A percentile compares a stretch with the other conserved stretches of the same genome.
Evolutionary conservation across 2,329 filamentous ascomycete genomes (phyloP).

Genomic region (Falciphora oryzae): DNA sequence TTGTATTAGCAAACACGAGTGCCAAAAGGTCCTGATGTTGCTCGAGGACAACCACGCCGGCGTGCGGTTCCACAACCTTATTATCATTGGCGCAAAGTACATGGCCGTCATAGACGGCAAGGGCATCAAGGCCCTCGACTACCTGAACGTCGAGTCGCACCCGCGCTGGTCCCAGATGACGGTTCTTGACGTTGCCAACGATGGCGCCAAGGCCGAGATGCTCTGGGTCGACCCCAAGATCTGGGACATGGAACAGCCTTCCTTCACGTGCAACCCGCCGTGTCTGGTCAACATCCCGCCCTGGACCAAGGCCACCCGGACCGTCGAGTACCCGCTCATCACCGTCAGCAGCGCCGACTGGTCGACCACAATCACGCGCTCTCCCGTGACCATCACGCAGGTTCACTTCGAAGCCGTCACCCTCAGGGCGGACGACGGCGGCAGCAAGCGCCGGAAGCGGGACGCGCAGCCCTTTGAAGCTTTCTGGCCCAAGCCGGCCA

Average conservation of each 20-base stretch:
- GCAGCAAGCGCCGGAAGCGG: slow-evolving; percentile 11
- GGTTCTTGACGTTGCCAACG: slow-evolving; percentile 13
- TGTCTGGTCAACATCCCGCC: slow-evolving; percentile 24
- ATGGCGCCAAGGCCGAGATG: slow-evolving; percentile 14
- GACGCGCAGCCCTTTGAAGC: slow-evolving; percentile 5
- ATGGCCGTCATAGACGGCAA: slow-evolving; percentile 22
- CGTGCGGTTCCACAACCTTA: slow-evolving; percentile 21
- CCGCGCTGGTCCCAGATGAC: slow-evolving; percentile 24
- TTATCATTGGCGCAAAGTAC: slow-evolving; percentile 27
- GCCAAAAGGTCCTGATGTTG: slow-evolving; percentile 20
- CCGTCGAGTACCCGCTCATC: slow-evolving; percentile 25
- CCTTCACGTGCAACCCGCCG: slow-evolving; percentile 23
- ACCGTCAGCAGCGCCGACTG: slow-evolving; percentile 25
- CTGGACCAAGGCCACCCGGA: slow-evolving; percentile 22
- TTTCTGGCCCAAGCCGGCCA: slow-evolving; percentile 17
- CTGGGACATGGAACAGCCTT: slow-evolving; percentile 25
- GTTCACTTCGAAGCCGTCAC: slow-evolving; percentile 22
- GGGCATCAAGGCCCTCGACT: slow-evolving; percentile 21
- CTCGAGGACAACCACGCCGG: slow-evolving; percentile 19
- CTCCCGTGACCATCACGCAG: slow-evolving; percentile 23
- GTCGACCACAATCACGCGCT: slow-evolving; percentile 24
- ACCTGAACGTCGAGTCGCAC: slow-evolving; percentile 22
- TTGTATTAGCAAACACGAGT: slow-evolving; percentile 17
- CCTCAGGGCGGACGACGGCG: slow-evolving; percentile 8
- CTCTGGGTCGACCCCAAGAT: slow-evolving; percentile 24